Evolutionary conservation across 768 basidiomycete species (phyloP), one percentile per base, ranked within the genome.

Genomic region (Lepiota venenata): DNA sequence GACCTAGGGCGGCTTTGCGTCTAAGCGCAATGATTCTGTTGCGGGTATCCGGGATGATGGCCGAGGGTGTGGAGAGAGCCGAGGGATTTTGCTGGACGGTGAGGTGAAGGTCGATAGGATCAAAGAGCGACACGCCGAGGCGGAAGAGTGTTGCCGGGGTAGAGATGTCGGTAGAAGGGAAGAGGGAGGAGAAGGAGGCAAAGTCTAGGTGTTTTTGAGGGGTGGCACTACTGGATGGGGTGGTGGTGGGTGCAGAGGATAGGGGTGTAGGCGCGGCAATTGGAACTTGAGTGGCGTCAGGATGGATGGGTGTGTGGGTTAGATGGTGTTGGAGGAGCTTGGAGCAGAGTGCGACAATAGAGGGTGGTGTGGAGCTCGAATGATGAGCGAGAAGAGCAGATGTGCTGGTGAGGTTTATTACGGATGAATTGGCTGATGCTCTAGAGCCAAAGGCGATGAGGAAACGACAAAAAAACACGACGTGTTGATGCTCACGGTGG

Each of bases 81-180:
- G 48, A 50, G 10, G 48, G 12, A 21, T 47, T 58, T 43, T 38
- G 60, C 58, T 53, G 63, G 55, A 70, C 71, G 18, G 70, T 77
- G 0, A 95, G 72, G 14, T 74, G 74, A 27, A 91, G 79, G 58
- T 88, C 80, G 45, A 96, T 79, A 16, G 81, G 79, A 69, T 98
- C 97, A 64, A 98, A 99, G 0, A 99, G 74, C 1, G 91, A 91
- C 16, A 80, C 80, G 2, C 91, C 94, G 1, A 98, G 83, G n/a
- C 88, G 85, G 74, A 94, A 98, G 36, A 98, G 68, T 7, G 78
- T 78, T 0, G 93, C 89, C 61, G 93, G 88, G 58, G 81, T 81
- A 0, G 88, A 82, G 6, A 75, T 74, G 60, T 96, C 90, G 20
- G 83, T 82, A 4, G 82, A 69, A 5, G 85, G 78, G 67, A 93